Evolutionary conservation across 441 rosid genomes (phyloP).

Genomic region (Dalechampia spathulata): DNA sequence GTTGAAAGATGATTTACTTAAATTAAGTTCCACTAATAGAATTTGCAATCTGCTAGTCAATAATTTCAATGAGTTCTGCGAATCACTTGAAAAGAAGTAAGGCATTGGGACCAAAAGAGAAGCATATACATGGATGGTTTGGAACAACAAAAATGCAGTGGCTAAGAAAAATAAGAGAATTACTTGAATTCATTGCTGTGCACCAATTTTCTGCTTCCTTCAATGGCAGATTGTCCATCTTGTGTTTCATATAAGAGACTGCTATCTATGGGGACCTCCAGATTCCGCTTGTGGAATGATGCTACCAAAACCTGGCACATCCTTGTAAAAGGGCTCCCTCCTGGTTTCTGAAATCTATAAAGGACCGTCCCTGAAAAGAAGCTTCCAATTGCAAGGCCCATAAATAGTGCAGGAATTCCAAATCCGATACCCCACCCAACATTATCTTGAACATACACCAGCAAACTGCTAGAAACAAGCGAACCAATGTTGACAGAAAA

Average conservation of each 20-base stretch:
- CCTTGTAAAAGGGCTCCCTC: constrained; percentile 76
- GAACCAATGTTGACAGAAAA: constrained; percentile 79
- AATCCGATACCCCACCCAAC: constrained; percentile 89
- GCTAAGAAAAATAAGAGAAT: constrained; percentile 2
- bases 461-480: constrained; percentile 57
- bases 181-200: constrained; percentile 65
- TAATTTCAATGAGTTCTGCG: no score
- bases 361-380: constrained; percentile 78
- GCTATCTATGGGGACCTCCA: constrained; percentile 46
- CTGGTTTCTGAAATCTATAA: constrained; percentile 76
- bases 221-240: constrained; percentile 54
- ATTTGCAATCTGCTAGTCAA: not conserved
- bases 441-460: constrained; percentile 85
- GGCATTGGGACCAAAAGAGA: no score
- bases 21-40: not conserved
- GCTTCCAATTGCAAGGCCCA: constrained; percentile 73
- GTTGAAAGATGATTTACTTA: no score
- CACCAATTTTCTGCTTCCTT: constrained; percentile 69
- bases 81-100: no score
- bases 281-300: constrained; percentile 50
- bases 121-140: not conserved
- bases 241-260: constrained; percentile 57
- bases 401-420: constrained; percentile 77
- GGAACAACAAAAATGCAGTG: not conserved
- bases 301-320: constrained; percentile 75